Conservation (phyloP, 441 rosid species). For the Euphorbia corollata region DNA sequence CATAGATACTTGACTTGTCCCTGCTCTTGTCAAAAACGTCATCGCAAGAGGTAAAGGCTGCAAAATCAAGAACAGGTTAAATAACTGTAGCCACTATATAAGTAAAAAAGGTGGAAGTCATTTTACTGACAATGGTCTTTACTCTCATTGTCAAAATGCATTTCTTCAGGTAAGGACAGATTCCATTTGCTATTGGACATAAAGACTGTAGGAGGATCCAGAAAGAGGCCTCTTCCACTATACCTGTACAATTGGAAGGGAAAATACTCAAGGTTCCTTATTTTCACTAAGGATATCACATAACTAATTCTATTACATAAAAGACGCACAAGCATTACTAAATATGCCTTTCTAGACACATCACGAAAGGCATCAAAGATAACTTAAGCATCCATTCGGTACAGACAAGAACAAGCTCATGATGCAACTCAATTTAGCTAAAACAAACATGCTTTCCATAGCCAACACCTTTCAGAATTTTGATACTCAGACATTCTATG, state of each 20-base stretch:
- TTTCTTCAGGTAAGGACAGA: constrained; percentile 53
- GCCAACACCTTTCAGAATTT: neutral
- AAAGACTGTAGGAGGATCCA: constrained; percentile 79
- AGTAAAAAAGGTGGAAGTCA: neutral
- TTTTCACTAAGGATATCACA: neutral
- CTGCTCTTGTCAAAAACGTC: constrained; percentile 57
- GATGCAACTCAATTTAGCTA: neutral
- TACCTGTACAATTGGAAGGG: constrained; percentile 44
- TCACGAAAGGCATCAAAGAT: neutral
- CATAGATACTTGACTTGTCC: constrained; percentile 55
- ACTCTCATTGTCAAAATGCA: constrained; percentile 28
- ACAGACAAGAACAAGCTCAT: neutral
- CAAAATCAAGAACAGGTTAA: constrained; percentile 22
- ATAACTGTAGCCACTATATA: neutral
- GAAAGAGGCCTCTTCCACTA: constrained; percentile 80
- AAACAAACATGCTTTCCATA: neutral
- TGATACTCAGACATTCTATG: neutral
- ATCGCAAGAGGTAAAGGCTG: constrained; percentile 65
- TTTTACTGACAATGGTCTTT: constrained; percentile 37
- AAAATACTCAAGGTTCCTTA: neutral
- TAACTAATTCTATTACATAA: neutral
- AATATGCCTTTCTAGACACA: neutral
- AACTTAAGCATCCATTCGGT: neutral
- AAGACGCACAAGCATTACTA: neutral
- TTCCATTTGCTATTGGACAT: constrained; percentile 55